Evolutionary conservation across 257 asterid species (phyloP).

Genomic region (Galeopsis tetrahit): DNA sequence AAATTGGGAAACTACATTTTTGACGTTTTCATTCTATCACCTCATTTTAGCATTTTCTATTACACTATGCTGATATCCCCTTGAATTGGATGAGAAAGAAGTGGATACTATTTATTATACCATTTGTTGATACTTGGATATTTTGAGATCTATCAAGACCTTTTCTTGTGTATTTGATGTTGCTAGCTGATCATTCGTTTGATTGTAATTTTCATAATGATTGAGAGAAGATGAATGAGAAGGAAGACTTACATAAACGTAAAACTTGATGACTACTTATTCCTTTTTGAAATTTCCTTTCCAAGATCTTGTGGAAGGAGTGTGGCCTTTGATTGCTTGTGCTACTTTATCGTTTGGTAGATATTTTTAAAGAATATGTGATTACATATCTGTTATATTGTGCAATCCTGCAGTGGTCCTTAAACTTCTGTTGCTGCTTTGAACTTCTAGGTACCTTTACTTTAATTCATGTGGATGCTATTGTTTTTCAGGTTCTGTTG

Average conservation of each 20-base stretch:
- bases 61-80: conserved; percentile 1
- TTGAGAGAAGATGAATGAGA: background rate
- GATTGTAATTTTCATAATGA: conserved; percentile 13
- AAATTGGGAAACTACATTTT: background rate
- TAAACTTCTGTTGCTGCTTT: conserved; percentile 13
- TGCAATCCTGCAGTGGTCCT: background rate
- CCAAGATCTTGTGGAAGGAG: conserved; percentile 7
- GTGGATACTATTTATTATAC: background rate
- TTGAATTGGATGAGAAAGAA: conserved; percentile 21
- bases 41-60: background rate
- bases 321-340: background rate
- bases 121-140: background rate
- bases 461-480: conserved; percentile 19
- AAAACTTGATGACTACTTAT: conserved; percentile 5
- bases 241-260: background rate
- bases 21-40: background rate
- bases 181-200: conserved; percentile 11
- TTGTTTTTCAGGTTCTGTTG: background rate
- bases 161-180: conserved; percentile 18
- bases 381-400: background rate
- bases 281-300: background rate
- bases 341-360: background rate
- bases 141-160: background rate
- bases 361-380: background rate
- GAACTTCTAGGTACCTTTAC: background rate